A percentile compares a stretch with the other conserved stretches of the same genome.
Evolutionary conservation across 2,329 filamentous ascomycete genomes (phyloP).

Genomic region (Tothia fuscella): DNA sequence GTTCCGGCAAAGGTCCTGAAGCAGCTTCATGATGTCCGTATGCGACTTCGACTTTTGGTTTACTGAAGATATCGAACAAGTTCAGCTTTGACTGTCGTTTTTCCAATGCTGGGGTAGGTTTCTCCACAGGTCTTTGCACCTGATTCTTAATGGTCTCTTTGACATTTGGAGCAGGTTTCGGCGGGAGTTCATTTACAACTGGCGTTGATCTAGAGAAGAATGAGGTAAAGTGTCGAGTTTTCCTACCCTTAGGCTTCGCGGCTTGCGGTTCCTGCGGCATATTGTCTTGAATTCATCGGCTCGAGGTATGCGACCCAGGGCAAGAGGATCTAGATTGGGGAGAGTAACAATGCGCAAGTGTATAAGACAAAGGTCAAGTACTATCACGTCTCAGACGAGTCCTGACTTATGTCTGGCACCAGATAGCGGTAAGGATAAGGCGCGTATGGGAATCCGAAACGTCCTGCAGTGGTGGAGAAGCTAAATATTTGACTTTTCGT

Average conservation of each 20-base stretch:
- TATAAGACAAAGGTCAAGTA: no score
- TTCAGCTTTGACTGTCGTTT: constrained; percentile 32
- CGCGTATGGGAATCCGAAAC: no score
- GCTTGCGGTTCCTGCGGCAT: constrained; percentile 1
- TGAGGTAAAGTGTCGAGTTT: constrained; percentile 3
- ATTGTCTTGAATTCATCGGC: constrained; percentile 1
- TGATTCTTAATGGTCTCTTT: no score
- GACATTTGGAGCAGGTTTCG: neutral
- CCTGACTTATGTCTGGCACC: no score
- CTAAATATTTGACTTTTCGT: no score
- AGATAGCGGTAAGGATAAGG: no score
- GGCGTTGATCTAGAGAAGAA: neutral
- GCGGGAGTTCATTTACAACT: neutral
- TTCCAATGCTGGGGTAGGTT: constrained; percentile 16
- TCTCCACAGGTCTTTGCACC: no score
- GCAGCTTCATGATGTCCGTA: constrained; percentile 34
- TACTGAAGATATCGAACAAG: constrained; percentile 37
- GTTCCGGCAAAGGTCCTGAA: constrained; percentile 15
- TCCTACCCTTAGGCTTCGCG: neutral
- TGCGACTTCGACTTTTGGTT: constrained; percentile 36
- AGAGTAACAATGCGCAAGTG: no score
- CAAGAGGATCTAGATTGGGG: no score
- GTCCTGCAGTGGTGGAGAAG: no score
- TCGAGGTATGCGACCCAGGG: no score
- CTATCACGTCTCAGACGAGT: no score